These are phyloP conservation scores for Penicillium sp. DNA, from an alignment of 2,329 filamentous ascomycete genomes.

Conservation along the genomic window DNA sequence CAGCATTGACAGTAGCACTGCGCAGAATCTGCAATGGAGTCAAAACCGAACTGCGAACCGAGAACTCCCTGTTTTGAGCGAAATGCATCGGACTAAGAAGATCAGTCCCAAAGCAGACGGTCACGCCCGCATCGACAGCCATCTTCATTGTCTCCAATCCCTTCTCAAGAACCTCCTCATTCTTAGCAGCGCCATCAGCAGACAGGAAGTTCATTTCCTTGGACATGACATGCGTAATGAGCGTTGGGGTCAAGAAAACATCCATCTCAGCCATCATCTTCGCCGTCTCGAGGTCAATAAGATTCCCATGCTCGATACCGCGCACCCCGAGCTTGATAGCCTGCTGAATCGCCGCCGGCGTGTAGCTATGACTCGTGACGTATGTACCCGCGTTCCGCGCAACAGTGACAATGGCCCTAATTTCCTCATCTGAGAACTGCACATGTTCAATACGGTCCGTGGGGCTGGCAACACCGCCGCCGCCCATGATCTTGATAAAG, in stretches of 20 bases:
- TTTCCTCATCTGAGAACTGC: slow-evolving; percentile 58
- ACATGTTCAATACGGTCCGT: slow-evolving; percentile 53
- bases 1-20: slow-evolving; percentile 53
- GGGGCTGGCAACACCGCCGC: slow-evolving; percentile 56
- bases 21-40: slow-evolving; percentile 45
- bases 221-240: slow-evolving; percentile 52
- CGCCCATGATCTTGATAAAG: slow-evolving; percentile 62
- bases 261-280: slow-evolving; percentile 50
- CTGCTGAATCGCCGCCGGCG: slow-evolving; percentile 52
- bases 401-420: slow-evolving; percentile 52
- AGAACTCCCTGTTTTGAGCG: slow-evolving; percentile 52
- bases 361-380: slow-evolving; percentile 60
- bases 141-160: slow-evolving; percentile 50
- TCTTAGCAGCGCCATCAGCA: slow-evolving; percentile 47
- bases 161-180: slow-evolving; percentile 47
- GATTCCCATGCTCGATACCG: slow-evolving; percentile 55
- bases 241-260: slow-evolving; percentile 54
- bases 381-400: slow-evolving; percentile 51
- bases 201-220: slow-evolving; percentile 33
- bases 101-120: slow-evolving; percentile 56
- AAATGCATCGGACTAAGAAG: slow-evolving; percentile 50
- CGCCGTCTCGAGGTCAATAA: slow-evolving; percentile 45
- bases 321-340: slow-evolving; percentile 54
- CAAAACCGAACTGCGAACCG: slow-evolving; percentile 44
- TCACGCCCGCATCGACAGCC: slow-evolving; percentile 52